Conservation (phyloP, 2,329 filamentous ascomycete genomes). For the Parastagonospora avenae region DNA sequence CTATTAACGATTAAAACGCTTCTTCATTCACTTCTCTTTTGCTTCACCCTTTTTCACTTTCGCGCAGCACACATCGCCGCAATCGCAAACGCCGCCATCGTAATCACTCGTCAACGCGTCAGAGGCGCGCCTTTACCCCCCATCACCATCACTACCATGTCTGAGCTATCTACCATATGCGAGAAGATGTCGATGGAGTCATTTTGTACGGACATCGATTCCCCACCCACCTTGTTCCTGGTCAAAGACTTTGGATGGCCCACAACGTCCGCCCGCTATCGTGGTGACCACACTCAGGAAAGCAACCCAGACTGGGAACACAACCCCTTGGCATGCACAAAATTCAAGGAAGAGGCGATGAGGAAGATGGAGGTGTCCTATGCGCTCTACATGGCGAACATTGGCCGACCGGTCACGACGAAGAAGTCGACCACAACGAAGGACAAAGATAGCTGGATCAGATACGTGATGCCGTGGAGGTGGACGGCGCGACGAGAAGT, state of each 20-base stretch:
- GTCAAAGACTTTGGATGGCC: constrained; percentile 33
- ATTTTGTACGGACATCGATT: not conserved
- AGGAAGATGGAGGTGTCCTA: constrained; percentile 30
- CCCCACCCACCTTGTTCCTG: constrained; percentile 11
- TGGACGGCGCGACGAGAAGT: constrained; percentile 2
- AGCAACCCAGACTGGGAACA: constrained; percentile 33
- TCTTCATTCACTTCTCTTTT: not conserved
- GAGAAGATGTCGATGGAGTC: constrained; percentile 15
- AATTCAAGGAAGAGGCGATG: constrained; percentile 25
- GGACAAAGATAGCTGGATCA: constrained; percentile 25
- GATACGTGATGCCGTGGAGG: constrained; percentile 21
- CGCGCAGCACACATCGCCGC: not conserved
- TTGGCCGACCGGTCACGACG: constrained; percentile 1
- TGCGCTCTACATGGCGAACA: constrained; percentile 30
- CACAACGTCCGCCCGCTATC: constrained; percentile 26
- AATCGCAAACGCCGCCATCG: not conserved
- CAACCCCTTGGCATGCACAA: constrained; percentile 26
- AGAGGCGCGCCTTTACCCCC: constrained; percentile 1
- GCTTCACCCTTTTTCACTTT: not conserved
- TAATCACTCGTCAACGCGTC: constrained; percentile 4
- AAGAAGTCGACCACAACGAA: not conserved
- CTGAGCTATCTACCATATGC: constrained; percentile 16
- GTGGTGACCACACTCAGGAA: constrained; percentile 31
- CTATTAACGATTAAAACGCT: not conserved
- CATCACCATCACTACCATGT: constrained; percentile 8